Base-by-base conservation (phyloP, 164 flowering plant genomes). In the Chloranthus sessilifolius region DNA sequence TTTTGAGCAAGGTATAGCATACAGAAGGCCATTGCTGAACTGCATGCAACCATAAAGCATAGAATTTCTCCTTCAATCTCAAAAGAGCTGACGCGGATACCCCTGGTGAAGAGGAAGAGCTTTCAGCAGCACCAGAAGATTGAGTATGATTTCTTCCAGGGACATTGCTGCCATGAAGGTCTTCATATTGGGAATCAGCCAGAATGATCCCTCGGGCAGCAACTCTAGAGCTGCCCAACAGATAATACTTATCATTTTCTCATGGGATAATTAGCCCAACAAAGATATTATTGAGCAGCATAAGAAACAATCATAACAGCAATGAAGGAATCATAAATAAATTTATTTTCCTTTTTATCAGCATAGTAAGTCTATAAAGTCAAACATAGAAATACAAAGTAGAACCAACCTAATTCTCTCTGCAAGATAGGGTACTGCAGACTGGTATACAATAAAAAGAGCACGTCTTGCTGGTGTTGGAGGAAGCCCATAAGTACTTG, bases 381-480 rank as follows among this genome's bases (percentile, higher is more conserved):
- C 23, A 2, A 40, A 7, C 3, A 33, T 26, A 5, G 15, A 34
- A 14, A 16, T 41, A 17, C 16, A 10, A 31, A 44, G 2, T 20
- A 21, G 17, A 24, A 17, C 19, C 12, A 56, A 87, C 99, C 99
- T 94, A 53, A 83, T 70, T 74, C 95, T 81, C 57, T 87, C 97
- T n/a, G 97, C 97, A 60, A 94, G 77, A 62, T 89, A 94, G 35
- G 97, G 99, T 58, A 89, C 74, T n/a, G 90, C 82, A 1, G 90
- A 72, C 71, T 89, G 99, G 58, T 81, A 89, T 9, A 94, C 50
- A 56, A 94, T 82, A 65, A 84, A 94, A 48, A 94, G 86, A 37
- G 88, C 77, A 60, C 95, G 95, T 56, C 99, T 80, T 26, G 99
- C 97, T 15, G 95, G 95, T 29, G 90, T 94, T 37, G 99, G 96